Evolutionary conservation across 2,329 filamentous ascomycete genomes (phyloP), one percentile per base, ranked within the genome.

Genomic region (Fusarium gaditjirri): DNA sequence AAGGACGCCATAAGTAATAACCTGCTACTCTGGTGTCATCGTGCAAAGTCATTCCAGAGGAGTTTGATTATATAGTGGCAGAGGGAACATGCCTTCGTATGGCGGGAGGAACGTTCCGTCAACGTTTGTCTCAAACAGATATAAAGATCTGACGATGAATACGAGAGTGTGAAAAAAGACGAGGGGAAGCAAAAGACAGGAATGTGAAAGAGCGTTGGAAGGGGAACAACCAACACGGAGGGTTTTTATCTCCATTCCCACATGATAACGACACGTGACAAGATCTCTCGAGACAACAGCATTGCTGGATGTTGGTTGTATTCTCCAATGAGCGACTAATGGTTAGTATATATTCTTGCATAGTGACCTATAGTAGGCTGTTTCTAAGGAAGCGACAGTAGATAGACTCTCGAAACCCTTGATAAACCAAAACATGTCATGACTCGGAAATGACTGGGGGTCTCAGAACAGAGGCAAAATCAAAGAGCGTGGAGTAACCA

Each of bases 391-490:
- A 71, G 42, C 38, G 50, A 71, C 35, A 60, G 61, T n/a, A 57
- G 29, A 44, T 38, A 29, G 66, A 19, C 21, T n/a, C 35, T 35
- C 19, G 29, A 16, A 53, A 33, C 39, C 49, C 16, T 16, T 29
- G 27, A 23, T 67, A 55, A 68, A 23, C 29, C 46, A 70, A 59
- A 63, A 35, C 27, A 63, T 21, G 38, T 46, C 36, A 36, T 41
- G n/a, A 54, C 8, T 58, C 56, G 50, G 66, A 73, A 73, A 73
- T n/a, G 70, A 71, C 53, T 44, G 70, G 21, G 36, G 23, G 39
- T 60, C 41, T 43, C 50, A 27, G 17, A 36, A 14, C 44, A 39
- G 56, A 56, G 35, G 38, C 35, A 49, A 63, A 58, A 46, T 65
- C 60, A 73, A 70, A 59, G 3, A 39, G 42, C 23, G 12, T 35